A percentile compares a stretch with the other conserved stretches of the same genome.
phyloP scores from a whole-genome alignment of 495 filamentous ascomycete species.

The Cudoniella acicularis region DNA sequence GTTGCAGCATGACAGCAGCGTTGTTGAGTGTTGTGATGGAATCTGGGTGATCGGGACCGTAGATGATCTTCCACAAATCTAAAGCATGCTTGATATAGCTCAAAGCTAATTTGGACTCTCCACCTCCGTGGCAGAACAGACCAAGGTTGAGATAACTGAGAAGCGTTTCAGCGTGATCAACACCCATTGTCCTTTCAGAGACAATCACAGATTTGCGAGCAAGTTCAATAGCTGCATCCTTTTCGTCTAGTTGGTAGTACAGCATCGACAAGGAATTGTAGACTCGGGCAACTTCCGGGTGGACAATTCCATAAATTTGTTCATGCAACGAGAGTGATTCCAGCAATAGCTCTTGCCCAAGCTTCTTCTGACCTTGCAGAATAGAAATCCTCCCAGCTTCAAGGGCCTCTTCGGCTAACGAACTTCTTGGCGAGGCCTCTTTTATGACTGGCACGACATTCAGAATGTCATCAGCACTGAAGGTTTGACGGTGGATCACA shows the following conservation, averaged over 20 bases:
- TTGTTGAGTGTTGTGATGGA: conserved; percentile 99
- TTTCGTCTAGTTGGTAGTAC: conserved; percentile 94
- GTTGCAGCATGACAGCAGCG: conserved; percentile 96
- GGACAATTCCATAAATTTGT: conserved; percentile 97
- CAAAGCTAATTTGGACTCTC: conserved; percentile 80
- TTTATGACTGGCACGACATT: conserved; percentile 93
- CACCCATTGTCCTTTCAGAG: conserved; percentile 87
- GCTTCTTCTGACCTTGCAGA: conserved; percentile 88
- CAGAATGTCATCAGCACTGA: conserved; percentile 78
- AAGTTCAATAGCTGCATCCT: conserved; percentile 89
- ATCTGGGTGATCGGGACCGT: conserved; percentile 89
- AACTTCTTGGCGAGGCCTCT: conserved; percentile 83
- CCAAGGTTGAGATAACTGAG: conserved; percentile 93
- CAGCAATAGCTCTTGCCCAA: conserved; percentile 91
- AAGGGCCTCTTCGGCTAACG: conserved; percentile 90
- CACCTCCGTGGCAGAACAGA: conserved; percentile 88
- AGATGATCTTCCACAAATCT: conserved; percentile 95
- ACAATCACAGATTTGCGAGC: conserved; percentile 96
- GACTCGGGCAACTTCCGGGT: conserved; percentile 92
- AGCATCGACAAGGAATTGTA: conserved; percentile 94
- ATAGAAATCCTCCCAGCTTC: conserved; percentile 95
- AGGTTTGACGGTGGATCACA: conserved; percentile 53
- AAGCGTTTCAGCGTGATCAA: conserved; percentile 91
- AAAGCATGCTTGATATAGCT: conserved; percentile 88
- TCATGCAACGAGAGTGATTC: conserved; percentile 96